Evolutionary conservation across 371 early-diverging fungal genomes (phyloP).

Genomic region (Mucor racemosus): DNA sequence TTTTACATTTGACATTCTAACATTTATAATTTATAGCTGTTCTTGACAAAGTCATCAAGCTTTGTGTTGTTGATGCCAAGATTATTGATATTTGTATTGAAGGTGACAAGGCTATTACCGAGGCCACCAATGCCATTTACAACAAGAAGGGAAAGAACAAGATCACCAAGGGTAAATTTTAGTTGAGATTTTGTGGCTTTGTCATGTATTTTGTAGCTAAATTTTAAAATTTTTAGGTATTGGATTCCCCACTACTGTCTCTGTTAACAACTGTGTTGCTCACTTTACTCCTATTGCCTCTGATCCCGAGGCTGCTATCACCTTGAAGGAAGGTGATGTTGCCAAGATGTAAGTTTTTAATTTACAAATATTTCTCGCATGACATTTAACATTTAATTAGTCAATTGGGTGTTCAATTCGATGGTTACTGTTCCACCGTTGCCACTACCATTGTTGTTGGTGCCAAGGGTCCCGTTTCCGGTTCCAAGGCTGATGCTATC

Average conservation of each 20-base stretch:
- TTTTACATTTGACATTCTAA: neutral
- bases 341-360: slow-evolving; percentile 78
- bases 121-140: slow-evolving; percentile 61
- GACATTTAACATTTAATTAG: slow-evolving; percentile 26
- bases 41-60: slow-evolving; percentile 70
- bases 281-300: slow-evolving; percentile 82
- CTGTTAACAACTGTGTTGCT: slow-evolving; percentile 85
- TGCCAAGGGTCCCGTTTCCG: slow-evolving; percentile 83
- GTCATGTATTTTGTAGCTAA: slow-evolving; percentile 13
- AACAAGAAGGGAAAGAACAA: slow-evolving; percentile 58
- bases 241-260: slow-evolving; percentile 88
- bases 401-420: slow-evolving; percentile 95
- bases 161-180: slow-evolving; percentile 65
- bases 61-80: slow-evolving; percentile 75
- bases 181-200: slow-evolving; percentile 2
- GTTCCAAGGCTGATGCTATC: slow-evolving; percentile 88
- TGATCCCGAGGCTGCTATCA: slow-evolving; percentile 61
- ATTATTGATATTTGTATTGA: slow-evolving; percentile 79
- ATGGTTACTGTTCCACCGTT: slow-evolving; percentile 88
- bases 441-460: slow-evolving; percentile 93
- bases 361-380: neutral
- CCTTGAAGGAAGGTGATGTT: slow-evolving; percentile 82
- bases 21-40: slow-evolving; percentile 49
- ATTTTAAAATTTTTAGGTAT: slow-evolving; percentile 62
- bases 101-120: slow-evolving; percentile 81